Percentiles rank a stretch among this genome's conserved stretches.
Evolutionary conservation across 306 rosid species (phyloP).

Genomic region (Senna tora): DNA sequence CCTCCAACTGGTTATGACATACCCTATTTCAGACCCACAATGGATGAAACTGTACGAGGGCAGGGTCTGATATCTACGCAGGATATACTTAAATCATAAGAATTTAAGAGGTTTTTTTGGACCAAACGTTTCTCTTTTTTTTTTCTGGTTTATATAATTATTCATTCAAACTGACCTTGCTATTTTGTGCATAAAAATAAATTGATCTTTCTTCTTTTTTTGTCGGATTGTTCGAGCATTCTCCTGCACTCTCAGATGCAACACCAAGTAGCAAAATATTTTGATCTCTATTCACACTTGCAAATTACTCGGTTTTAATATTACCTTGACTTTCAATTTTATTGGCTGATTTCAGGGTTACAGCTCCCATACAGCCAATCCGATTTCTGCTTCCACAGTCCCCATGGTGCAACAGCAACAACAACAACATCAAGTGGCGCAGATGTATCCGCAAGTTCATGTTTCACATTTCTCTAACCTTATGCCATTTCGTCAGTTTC

Average conservation of each 20-base stretch:
- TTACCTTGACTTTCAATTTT: slow-evolving; percentile 1
- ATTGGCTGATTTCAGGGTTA: slow-evolving; percentile 56
- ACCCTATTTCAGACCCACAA: slow-evolving; percentile 82
- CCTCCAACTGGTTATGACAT: slow-evolving; percentile 79
- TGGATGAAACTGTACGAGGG: slow-evolving; percentile 75
- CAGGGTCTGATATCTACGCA: slow-evolving; percentile 77
- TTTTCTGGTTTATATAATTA: background rate
- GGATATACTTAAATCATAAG: slow-evolving; percentile 47
- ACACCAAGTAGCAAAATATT: background rate
- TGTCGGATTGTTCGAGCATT: background rate
- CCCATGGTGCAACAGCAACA: slow-evolving; percentile 81
- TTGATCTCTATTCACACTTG: background rate
- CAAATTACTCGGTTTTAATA: background rate
- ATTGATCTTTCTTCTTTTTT: background rate
- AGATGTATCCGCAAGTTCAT: slow-evolving; percentile 97
- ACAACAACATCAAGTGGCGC: slow-evolving; percentile 71
- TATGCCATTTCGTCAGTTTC: slow-evolving; percentile 90
- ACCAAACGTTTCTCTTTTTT: background rate
- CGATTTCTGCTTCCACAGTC: slow-evolving; percentile 66
- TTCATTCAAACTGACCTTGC: background rate
- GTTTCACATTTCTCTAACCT: slow-evolving; percentile 86
- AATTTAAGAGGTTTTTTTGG: background rate
- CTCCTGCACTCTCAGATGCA: background rate
- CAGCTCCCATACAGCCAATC: slow-evolving; percentile 60
- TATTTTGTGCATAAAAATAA: slow-evolving; percentile 24